phyloP scores from a whole-genome alignment of 352 stramenopile genomes.

The Nothophytophthora sp. region DNA sequence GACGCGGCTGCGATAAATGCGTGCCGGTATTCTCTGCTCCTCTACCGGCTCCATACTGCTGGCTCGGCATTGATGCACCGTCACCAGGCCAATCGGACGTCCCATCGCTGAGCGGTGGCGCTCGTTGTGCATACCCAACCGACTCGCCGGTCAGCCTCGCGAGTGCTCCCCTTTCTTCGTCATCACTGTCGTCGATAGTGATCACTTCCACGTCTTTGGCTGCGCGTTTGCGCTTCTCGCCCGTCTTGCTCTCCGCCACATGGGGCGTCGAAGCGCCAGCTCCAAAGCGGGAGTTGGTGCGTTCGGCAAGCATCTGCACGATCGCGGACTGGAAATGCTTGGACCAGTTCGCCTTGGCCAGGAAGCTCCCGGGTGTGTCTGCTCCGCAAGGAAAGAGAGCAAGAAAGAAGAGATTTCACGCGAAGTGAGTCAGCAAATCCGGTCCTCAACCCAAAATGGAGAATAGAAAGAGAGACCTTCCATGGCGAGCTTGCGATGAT shows the following conservation, averaged over 20 bases:
- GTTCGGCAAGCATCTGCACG: conserved; percentile 33
- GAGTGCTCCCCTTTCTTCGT: conserved; percentile 13
- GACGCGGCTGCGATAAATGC: not conserved
- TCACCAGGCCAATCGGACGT: not conserved
- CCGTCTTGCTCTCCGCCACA: not conserved
- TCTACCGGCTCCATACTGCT: conserved; percentile 1
- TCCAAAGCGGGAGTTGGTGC: not conserved
- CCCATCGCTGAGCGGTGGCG: conserved; percentile 1
- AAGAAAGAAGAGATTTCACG: not conserved
- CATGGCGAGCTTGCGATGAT: conserved; percentile 39
- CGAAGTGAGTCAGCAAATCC: no score
- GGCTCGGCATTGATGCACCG: not conserved
- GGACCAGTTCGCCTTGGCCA: conserved; percentile 50
- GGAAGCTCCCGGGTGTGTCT: conserved; percentile 43
- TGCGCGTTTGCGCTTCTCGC: conserved; percentile 51
- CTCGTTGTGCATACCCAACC: no score
- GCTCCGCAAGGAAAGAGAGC: not conserved
- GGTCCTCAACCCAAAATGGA: no score
- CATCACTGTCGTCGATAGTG: conserved; percentile 48
- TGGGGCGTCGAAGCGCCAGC: not conserved
- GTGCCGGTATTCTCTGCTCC: not conserved
- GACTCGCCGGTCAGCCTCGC: no score
- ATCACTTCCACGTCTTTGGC: conserved; percentile 51
- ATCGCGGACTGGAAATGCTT: conserved; percentile 41
- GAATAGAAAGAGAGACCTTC: conserved; percentile 41